phyloP scores from a whole-genome alignment of 805 yeast species.

The Schizosaccharomyces pombe region ASM294v3 CU329670.1:2559501-2560000 shows the following conservation, averaged over 20 bases:
- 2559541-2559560: too few species aligned
- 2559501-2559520: constrained; percentile 77
- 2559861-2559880: constrained; percentile 98
- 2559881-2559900: constrained; percentile 94
- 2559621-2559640: constrained; percentile 93
- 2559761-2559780: too few species aligned
- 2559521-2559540: too few species aligned
- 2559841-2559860: constrained; percentile 89
- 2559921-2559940: constrained; percentile 81
- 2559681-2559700: constrained; percentile 94
- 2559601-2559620: constrained; percentile 97
- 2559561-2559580: constrained; percentile 65
- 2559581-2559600: constrained; percentile 83
- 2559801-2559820: constrained; percentile 58
- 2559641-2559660: constrained; percentile 90
- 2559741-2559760: too few species aligned
- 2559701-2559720: constrained; percentile 98
- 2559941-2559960: constrained; percentile 77
- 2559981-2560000: constrained; percentile 99
- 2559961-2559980: constrained; percentile 96
- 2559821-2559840: constrained; percentile 81
- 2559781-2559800: constrained; percentile 52
- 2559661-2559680: constrained; percentile 96
- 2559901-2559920: constrained; percentile 91
- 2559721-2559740: constrained; percentile 42